Conservation (phyloP, 163 green algal species). For the Coccomyxa subellipsoidea region DNA sequence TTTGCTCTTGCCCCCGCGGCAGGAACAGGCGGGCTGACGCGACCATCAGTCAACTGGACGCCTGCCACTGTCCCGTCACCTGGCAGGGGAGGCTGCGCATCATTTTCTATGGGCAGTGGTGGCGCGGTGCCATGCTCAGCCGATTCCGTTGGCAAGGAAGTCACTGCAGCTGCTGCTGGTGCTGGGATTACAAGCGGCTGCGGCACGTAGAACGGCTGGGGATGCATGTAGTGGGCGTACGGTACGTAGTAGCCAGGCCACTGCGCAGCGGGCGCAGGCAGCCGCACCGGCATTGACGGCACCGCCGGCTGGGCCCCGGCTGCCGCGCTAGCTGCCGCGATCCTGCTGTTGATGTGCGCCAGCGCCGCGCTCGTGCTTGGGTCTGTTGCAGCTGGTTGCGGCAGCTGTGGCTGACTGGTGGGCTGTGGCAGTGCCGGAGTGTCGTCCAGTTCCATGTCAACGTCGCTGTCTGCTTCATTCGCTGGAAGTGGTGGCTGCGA, state of each 20-base stretch:
- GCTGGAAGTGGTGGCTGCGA: background rate
- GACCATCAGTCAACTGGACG: background rate
- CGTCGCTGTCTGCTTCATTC: background rate
- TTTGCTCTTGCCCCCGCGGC: conserved; percentile 10
- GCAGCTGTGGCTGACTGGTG: background rate
- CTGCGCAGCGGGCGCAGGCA: background rate
- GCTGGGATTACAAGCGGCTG: background rate
- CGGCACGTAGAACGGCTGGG: background rate
- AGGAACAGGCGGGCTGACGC: background rate
- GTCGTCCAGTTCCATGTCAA: background rate
- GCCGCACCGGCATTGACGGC: background rate
- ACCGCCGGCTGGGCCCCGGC: background rate
- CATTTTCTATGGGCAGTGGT: background rate
- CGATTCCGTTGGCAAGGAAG: background rate
- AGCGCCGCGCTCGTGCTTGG: background rate
- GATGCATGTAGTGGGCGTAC: background rate
- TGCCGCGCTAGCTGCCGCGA: background rate
- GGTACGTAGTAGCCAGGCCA: conserved; percentile 17
- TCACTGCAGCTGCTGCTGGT: background rate
- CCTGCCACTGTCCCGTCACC: background rate
- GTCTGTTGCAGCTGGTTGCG: background rate
- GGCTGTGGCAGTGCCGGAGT: background rate
- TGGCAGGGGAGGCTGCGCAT: background rate
- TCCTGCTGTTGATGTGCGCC: background rate
- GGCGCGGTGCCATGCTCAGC: background rate